These are phyloP conservation scores for Camellia granthamiana DNA, from an alignment of 148 eudicot species.

Conservation along the genomic window DNA sequence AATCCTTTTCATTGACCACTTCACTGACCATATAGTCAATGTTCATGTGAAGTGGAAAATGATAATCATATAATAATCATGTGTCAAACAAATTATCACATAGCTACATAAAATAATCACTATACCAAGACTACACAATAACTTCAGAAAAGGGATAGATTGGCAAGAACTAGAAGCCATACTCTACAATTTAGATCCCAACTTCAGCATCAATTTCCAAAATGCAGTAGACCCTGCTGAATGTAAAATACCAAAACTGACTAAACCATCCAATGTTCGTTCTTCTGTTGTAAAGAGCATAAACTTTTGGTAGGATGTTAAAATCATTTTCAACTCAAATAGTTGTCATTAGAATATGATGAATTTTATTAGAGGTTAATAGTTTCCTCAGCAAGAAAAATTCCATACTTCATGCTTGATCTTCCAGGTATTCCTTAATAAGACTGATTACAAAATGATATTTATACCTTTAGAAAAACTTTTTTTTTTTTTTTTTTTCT, in stretches of 20 bases:
- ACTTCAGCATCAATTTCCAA: not conserved
- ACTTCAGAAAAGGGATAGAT: not conserved
- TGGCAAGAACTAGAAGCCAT: not conserved
- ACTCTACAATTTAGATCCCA: not conserved
- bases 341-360: not conserved
- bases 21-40: not conserved
- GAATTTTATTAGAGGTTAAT: not conserved
- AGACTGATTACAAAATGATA: not conserved
- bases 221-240: not conserved
- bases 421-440: not conserved
- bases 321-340: not conserved
- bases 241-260: not conserved
- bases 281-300: not conserved
- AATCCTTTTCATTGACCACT: not conserved
- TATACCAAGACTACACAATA: not conserved
- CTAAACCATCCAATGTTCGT: not conserved
- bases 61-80: not conserved
- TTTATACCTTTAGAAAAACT: not conserved
- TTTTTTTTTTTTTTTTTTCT: too few relatives aligned
- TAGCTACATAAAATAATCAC: not conserved
- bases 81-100: not conserved
- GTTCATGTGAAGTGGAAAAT: not conserved
- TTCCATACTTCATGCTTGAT: not conserved
- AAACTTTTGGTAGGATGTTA: not conserved
- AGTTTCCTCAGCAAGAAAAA: not conserved